A percentile compares a stretch with the other conserved stretches of the same genome.
Evolutionary conservation across 2,329 filamentous ascomycete species (phyloP).

Genomic region (Colletotrichum graminicola): DNA sequence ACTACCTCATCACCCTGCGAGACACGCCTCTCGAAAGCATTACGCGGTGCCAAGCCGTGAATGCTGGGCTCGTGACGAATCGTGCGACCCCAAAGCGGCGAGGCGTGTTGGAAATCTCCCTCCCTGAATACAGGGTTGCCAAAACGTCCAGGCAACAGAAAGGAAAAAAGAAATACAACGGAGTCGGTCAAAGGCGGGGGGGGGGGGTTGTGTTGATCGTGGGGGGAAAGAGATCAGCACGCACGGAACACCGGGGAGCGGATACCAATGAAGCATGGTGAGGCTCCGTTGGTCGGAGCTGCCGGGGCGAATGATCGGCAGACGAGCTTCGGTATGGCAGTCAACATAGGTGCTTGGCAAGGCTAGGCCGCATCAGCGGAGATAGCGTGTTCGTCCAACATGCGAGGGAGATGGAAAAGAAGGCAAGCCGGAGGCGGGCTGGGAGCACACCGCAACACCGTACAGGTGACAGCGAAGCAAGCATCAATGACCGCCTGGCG

Average conservation of each 20-base stretch:
- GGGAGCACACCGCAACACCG: constrained; percentile 30
- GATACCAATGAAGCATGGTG: constrained; percentile 19
- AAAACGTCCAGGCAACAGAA: constrained; percentile 11
- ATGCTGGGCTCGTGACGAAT: not conserved
- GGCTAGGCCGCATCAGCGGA: constrained; percentile 33
- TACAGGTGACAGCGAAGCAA: constrained; percentile 22
- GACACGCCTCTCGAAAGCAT: not conserved
- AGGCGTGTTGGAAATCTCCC: constrained; percentile 4
- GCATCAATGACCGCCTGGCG: constrained; percentile 18
- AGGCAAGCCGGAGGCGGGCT: constrained; percentile 7
- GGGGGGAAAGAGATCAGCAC: constrained; percentile 32
- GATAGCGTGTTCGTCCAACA: not conserved
- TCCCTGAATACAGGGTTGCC: constrained; percentile 6
- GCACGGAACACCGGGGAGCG: constrained; percentile 30
- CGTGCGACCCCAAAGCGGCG: constrained; percentile 21
- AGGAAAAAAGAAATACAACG: constrained; percentile 10
- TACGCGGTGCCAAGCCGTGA: constrained; percentile 22
- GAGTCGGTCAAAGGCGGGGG: not conserved
- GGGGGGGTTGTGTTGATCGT: constrained; percentile 7
- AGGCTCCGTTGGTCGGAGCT: constrained; percentile 39
- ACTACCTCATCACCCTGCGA: not conserved
- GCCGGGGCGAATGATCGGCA: constrained; percentile 35
- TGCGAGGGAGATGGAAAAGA: not conserved
- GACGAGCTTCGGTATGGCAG: constrained; percentile 23
- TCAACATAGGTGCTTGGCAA: constrained; percentile 35